Percentiles rank a stretch among this genome's conserved stretches.
Conservation (phyloP, 768 basidiomycete genomes). For the Hemileccinum impolitum region DNA sequence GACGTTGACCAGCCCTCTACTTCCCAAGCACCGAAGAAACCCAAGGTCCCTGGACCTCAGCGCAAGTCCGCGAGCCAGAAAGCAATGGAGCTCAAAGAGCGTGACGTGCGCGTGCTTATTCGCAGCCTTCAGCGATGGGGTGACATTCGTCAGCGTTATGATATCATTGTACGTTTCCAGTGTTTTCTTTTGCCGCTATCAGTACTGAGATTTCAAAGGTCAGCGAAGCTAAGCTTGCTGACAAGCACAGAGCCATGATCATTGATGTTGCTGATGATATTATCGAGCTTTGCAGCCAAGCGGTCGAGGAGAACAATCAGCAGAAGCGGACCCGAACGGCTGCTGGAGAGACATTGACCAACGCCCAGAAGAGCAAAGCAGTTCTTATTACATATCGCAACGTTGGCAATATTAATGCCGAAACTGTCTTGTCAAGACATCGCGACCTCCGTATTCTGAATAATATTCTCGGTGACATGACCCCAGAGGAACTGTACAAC, state of each 20-base stretch:
- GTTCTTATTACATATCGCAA: constrained; percentile 88
- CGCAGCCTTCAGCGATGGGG: constrained; percentile 97
- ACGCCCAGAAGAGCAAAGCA: constrained; percentile 95
- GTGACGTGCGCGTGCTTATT: constrained; percentile 93
- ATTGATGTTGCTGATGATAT: constrained; percentile 91
- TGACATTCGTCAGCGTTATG: constrained; percentile 92
- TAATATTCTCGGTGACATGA: constrained; percentile 66
- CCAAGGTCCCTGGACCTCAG: constrained; percentile 64
- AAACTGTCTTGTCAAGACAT: constrained; percentile 88
- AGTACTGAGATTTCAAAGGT: constrained; percentile 49
- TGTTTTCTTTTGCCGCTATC: neutral
- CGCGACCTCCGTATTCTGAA: constrained; percentile 87
- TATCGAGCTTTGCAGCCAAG: constrained; percentile 76
- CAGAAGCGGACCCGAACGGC: constrained; percentile 73
- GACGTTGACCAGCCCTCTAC: constrained; percentile 74
- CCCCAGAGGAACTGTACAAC: constrained; percentile 62
- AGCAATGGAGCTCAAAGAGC: constrained; percentile 95
- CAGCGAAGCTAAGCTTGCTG: constrained; percentile 81
- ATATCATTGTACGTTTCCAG: constrained; percentile 71
- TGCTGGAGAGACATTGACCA: constrained; percentile 84
- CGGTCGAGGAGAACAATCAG: constrained; percentile 80
- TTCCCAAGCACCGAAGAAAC: constrained; percentile 66
- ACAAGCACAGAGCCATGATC: constrained; percentile 93
- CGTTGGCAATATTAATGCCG: constrained; percentile 94
- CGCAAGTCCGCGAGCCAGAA: constrained; percentile 92